Base-by-base conservation (phyloP, 2,329 filamentous ascomycete genomes). In the Penicillium paneum region DNA sequence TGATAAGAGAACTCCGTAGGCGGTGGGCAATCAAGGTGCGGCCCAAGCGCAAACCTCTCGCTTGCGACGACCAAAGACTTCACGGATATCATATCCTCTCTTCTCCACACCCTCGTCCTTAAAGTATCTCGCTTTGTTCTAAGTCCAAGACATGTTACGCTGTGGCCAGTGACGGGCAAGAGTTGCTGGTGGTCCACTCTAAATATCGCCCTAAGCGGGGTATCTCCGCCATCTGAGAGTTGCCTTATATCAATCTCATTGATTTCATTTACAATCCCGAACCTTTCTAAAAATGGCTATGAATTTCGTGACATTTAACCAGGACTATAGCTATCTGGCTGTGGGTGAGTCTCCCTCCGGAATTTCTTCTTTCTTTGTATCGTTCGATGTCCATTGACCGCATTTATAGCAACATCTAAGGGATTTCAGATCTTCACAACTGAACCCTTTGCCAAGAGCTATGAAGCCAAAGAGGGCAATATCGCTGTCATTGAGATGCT, bases 291-390 rank as follows among this genome's bases (percentile, higher is more conserved):
- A 71, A 57, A 90, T 90, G 86, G 77, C 86, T 45, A 91, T 97
- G 79, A 99, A 99, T 76, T 99, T 96, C 77, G 91, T 99, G 67
- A 97, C 93, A 39, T 99, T 97, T 77, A 99, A 99, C 76, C 94
- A 99, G 80, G 94, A 99, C 80, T 91, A 96, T 79, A 96, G 90
- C 82, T 93, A 93, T 75, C 82, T 99, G 62, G 93, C 93, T 78
- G 92, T 99, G 65, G 93, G 91, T 91, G 80, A 70, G 87, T 52
- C 26, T 24, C 17, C 3, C 3, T 34, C 32, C 28, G 5, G 15
- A 15, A 31, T 6, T 24, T 10, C 42, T 49, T 51, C 21, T 60
- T 45, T n/a, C n/a, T 32, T 5, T 28, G 12, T 53, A 29, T 49
- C 17, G n/a, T 24, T 29, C 11, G 3, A 13, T 3, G 8, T 56